Evolutionary conservation across 495 filamentous ascomycete species (phyloP).

Genomic region (Trypethelium eluteriae): DNA sequence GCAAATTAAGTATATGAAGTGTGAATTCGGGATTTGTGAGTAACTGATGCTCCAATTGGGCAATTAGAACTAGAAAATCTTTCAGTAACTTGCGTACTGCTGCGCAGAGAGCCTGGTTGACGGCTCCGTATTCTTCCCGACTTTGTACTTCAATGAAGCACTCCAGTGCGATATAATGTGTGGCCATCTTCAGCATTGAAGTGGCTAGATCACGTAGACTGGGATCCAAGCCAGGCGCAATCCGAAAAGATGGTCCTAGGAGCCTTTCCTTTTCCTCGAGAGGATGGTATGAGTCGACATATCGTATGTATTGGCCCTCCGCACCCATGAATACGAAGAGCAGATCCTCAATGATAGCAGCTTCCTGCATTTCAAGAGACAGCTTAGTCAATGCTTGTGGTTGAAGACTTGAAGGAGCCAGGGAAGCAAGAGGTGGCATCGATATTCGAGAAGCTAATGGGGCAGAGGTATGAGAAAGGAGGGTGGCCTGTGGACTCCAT

Average conservation of each 20-base stretch:
- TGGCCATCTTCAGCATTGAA: constrained; percentile 91
- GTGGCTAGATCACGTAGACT: constrained; percentile 79
- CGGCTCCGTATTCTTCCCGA: constrained; percentile 85
- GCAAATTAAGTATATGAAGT: constrained; percentile 82
- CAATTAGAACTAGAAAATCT: constrained; percentile 86
- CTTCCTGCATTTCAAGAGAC: constrained; percentile 72
- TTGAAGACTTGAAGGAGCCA: constrained; percentile 61
- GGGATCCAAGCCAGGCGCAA: constrained; percentile 78
- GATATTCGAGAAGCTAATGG: constrained; percentile 83
- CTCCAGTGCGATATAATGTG: constrained; percentile 82
- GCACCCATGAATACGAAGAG: constrained; percentile 98
- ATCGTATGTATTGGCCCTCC: constrained; percentile 93
- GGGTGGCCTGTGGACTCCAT: constrained; percentile 77
- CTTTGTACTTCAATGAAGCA: constrained; percentile 91
- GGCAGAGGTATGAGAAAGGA: constrained; percentile 72
- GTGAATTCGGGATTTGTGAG: constrained; percentile 83
- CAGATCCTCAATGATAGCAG: constrained; percentile 78
- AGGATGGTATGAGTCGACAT: constrained; percentile 71
- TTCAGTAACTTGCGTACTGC: constrained; percentile 84
- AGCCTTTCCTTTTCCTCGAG: constrained; percentile 76
- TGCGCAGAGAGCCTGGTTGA: constrained; percentile 92
- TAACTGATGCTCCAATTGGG: constrained; percentile 85
- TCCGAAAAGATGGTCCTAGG: constrained; percentile 68
- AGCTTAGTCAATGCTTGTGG: constrained; percentile 65
- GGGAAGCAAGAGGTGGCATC: constrained; percentile 66